Percentiles rank a stretch among this genome's conserved stretches.
Evolutionary conservation across 768 basidiomycete species (phyloP).

Genomic region (Trichaptum fuscoviolaceum): DNA sequence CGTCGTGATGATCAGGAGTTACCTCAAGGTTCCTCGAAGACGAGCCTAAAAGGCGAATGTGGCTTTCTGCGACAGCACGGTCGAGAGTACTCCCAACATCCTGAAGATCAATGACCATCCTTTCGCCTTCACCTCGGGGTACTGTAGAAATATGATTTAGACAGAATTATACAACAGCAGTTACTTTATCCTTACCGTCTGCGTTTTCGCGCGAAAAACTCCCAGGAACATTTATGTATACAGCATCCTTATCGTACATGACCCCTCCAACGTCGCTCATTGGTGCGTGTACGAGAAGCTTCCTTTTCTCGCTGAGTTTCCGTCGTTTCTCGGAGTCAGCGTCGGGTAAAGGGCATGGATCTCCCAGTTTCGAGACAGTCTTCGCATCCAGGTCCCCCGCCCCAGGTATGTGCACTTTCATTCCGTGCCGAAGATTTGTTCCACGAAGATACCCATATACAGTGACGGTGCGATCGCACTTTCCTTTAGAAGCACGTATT

Average conservation of each 20-base stretch:
- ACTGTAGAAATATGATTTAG: constrained; percentile 34
- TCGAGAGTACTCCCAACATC: constrained; percentile 79
- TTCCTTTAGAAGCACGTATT: constrained; percentile 72
- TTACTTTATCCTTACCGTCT: constrained; percentile 42
- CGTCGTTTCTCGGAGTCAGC: constrained; percentile 85
- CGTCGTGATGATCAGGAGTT: constrained; percentile 33
- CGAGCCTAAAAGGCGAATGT: constrained; percentile 78
- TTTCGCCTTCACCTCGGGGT: constrained; percentile 87
- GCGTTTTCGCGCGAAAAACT: constrained; percentile 79
- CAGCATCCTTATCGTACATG: constrained; percentile 96
- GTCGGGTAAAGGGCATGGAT: constrained; percentile 94
- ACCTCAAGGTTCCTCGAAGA: constrained; percentile 65
- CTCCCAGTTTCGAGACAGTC: constrained; percentile 70
- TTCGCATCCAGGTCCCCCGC: constrained; percentile 84
- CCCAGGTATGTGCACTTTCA: constrained; percentile 89
- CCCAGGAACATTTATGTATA: constrained; percentile 96
- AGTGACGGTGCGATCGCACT: constrained; percentile 90
- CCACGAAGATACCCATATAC: constrained; percentile 94
- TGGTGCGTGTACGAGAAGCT: constrained; percentile 87
- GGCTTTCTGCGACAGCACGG: constrained; percentile 72
- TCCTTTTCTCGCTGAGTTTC: constrained; percentile 94
- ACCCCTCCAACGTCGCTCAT: constrained; percentile 99
- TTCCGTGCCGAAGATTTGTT: constrained; percentile 70
- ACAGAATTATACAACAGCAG: not conserved
- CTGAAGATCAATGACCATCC: constrained; percentile 97